Conservation (phyloP, 2,329 filamentous ascomycete species). For the Ilyonectria robusta region DNA sequence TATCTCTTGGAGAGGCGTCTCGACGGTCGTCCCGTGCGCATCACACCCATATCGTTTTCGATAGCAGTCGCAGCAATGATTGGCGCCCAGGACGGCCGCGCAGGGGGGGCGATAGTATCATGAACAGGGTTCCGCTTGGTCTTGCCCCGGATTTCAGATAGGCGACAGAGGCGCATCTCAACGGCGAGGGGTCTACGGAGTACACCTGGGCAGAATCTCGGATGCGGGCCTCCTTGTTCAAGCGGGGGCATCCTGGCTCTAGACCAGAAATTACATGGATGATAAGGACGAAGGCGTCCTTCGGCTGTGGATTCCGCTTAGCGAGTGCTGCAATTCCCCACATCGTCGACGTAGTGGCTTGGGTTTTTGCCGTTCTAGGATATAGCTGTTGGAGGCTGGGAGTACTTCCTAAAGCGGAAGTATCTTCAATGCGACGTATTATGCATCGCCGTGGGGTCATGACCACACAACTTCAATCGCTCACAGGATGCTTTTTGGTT, state of each 20-base stretch:
- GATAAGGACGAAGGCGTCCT: too few relatives aligned
- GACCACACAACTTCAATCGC: background rate
- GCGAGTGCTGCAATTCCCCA: background rate
- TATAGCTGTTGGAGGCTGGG: background rate
- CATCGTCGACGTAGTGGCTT: background rate
- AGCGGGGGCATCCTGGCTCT: slow-evolving; percentile 4
- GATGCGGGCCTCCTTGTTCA: background rate
- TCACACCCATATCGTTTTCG: background rate
- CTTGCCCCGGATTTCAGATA: slow-evolving; percentile 15
- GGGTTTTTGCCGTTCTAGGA: background rate
- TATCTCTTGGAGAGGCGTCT: background rate
- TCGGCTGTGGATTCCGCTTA: background rate
- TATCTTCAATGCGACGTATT: background rate
- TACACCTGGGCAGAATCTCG: background rate
- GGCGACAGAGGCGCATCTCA: background rate
- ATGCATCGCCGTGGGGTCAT: background rate
- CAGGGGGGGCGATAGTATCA: background rate
- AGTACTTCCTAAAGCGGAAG: slow-evolving; percentile 18
- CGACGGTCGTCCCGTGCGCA: background rate
- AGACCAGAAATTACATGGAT: background rate
- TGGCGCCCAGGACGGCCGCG: background rate
- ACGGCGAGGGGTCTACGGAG: background rate
- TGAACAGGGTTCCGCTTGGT: background rate
- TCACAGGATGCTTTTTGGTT: background rate
- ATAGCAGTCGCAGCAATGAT: slow-evolving; percentile 3